Evolutionary conservation across 805 yeast genomes (phyloP), one percentile per base, ranked within the genome.

Genomic region (Pichia cabralensis): DNA sequence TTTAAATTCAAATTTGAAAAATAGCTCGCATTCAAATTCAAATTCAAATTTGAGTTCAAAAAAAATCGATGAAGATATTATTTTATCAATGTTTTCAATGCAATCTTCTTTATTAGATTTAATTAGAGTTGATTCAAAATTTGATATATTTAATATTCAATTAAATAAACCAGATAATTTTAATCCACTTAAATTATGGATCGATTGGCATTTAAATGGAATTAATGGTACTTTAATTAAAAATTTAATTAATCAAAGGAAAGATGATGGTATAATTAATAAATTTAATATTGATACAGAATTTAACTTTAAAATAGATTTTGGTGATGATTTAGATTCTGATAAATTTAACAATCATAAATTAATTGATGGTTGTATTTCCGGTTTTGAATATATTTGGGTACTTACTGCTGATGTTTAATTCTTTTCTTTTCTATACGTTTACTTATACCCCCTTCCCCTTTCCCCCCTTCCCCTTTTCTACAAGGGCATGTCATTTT

Each of bases 191-290:
- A 27, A 50, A 28, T 37, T 52, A n/a, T 55, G 56, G 39, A 39
- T 57, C 20, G 58, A 54, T 34, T 56, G 56, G 40, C 55, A 55
- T 36, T 27, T 52, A 30, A 43, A 50, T 34, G 58, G 60, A 1
- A 34, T 42, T 17, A 20, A 40, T 15, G 55, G 57, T 8, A n/a
- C n/a, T n/a, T n/a, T n/a, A n/a, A n/a, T n/a, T n/a, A n/a, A n/a
- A n/a, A n/a, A n/a, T n/a, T n/a, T n/a, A n/a, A n/a, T n/a, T n/a
- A n/a, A n/a, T n/a, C 26, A 36, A 9, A 17, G 46, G n/a, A 48
- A 49, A 10, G 46, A 38, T 26, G 17, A 38, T 14, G 17, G 38
- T 41, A 26, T 42, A 31, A 12, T 15, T 33, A 16, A 17, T 17
- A 17, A 39, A 32, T 8, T 34, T 20, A n/a, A 10, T 4, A n/a